These are phyloP conservation scores for Barnettozyma sucrosica DNA, from an alignment of 805 yeast genomes.

Conservation along the genomic window DNA sequence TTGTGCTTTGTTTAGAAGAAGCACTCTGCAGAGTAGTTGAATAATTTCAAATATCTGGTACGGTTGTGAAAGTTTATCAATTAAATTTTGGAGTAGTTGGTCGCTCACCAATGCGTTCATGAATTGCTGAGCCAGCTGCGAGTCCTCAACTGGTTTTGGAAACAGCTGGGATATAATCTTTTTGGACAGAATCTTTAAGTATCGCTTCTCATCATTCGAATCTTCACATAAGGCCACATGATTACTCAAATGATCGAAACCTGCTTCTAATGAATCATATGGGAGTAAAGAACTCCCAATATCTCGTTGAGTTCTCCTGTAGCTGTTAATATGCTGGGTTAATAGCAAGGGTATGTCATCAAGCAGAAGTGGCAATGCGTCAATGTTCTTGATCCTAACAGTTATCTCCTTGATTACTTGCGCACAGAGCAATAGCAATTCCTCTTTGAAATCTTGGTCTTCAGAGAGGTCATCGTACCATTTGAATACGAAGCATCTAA, in stretches of 20 bases:
- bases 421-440: slow-evolving; percentile 34
- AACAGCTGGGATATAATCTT: slow-evolving; percentile 31
- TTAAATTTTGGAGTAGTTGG: slow-evolving; percentile 34
- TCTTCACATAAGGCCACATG: slow-evolving; percentile 30
- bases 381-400: slow-evolving; percentile 26
- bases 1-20: slow-evolving; percentile 2
- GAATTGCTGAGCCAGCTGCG: slow-evolving; percentile 34
- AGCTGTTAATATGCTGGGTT: slow-evolving; percentile 32
- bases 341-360: slow-evolving; percentile 41
- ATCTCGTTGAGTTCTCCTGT: slow-evolving; percentile 24
- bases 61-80: slow-evolving; percentile 44
- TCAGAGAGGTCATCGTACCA: slow-evolving; percentile 41
- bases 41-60: slow-evolving; percentile 43
- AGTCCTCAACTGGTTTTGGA: slow-evolving; percentile 37
- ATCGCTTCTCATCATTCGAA: slow-evolving; percentile 26
- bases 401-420: slow-evolving; percentile 37
- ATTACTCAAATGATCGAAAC: slow-evolving; percentile 30
- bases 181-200: slow-evolving; percentile 31
- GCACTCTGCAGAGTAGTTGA: slow-evolving; percentile 14
- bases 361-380: slow-evolving; percentile 33
- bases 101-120: slow-evolving; percentile 37
- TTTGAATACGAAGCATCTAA: slow-evolving; percentile 40
- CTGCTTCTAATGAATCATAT: slow-evolving; percentile 26
- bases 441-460: slow-evolving; percentile 37
- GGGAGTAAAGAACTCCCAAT: slow-evolving; percentile 30